Percentiles rank a stretch among this genome's conserved stretches.
Conservation (phyloP, 805 yeast genomes). For the Limtongia smithiae region DNA sequence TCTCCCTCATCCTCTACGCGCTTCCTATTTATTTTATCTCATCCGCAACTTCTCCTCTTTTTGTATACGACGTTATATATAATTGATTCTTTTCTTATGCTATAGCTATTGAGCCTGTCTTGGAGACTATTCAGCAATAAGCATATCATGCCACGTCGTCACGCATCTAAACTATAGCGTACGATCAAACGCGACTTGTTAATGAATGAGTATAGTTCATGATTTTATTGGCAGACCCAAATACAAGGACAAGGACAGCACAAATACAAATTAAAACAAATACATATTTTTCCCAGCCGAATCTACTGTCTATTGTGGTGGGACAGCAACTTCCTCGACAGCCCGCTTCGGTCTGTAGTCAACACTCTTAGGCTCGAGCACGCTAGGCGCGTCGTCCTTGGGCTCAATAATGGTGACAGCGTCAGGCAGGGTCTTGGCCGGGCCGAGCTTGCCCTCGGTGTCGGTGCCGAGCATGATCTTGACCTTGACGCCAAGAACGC, state of each 20-base stretch:
- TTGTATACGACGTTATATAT: too few species aligned
- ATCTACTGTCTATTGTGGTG: constrained; percentile 2
- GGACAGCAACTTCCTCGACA: constrained; percentile 11
- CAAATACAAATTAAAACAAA: background rate
- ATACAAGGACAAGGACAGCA: background rate
- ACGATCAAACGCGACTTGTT: too few species aligned
- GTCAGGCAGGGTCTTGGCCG: constrained; percentile 80
- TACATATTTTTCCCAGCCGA: background rate
- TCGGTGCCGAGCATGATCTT: constrained; percentile 99
- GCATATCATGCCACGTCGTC: too few species aligned
- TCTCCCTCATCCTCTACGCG: too few species aligned
- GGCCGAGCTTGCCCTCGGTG: constrained; percentile 67
- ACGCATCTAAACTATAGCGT: too few species aligned
- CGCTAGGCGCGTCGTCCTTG: constrained; percentile 85
- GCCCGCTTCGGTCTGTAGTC: constrained; percentile 22
- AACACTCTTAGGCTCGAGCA: constrained; percentile 58
- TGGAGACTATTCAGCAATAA: too few species aligned
- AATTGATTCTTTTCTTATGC: too few species aligned
- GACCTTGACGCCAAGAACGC: constrained; percentile 99
- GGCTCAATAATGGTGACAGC: constrained; percentile 84
- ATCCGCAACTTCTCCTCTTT: too few species aligned
- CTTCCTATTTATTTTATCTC: too few species aligned
- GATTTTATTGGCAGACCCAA: background rate
- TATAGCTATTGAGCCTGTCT: too few species aligned
- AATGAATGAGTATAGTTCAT: background rate